A percentile compares a stretch with the other conserved stretches of the same genome.
phyloP scores from a whole-genome alignment of 805 yeast genomes.

The Wilhelminamyces savonicus region DNA sequence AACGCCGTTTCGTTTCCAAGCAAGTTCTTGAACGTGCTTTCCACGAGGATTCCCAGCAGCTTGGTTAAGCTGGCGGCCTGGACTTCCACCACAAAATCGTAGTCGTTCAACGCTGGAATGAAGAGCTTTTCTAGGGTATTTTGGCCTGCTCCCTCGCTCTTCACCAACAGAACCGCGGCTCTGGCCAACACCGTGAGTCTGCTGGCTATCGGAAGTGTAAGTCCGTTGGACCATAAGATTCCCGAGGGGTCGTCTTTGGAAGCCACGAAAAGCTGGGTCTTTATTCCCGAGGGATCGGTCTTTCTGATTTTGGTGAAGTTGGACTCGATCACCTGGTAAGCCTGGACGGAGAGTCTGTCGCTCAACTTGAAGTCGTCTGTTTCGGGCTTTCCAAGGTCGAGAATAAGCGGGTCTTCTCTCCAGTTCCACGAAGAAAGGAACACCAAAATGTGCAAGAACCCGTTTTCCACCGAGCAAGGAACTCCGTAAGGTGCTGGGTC shows the following conservation, averaged over 20 bases:
- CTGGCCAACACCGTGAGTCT: slow-evolving; percentile 84
- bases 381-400: slow-evolving; percentile 60
- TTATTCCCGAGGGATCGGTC: slow-evolving; percentile 75
- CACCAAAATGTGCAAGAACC: slow-evolving; percentile 67
- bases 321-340: slow-evolving; percentile 54
- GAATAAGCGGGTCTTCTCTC: slow-evolving; percentile 78
- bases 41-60: slow-evolving; percentile 51
- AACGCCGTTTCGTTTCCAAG: slow-evolving; percentile 34
- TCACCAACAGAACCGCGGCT: slow-evolving; percentile 56
- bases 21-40: slow-evolving; percentile 57
- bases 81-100: slow-evolving; percentile 69
- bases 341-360: slow-evolving; percentile 56
- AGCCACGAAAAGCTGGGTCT: slow-evolving; percentile 76
- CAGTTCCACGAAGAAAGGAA: slow-evolving; percentile 88
- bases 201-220: slow-evolving; percentile 69
- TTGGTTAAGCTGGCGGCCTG: slow-evolving; percentile 38
- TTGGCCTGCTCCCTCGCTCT: slow-evolving; percentile 35
- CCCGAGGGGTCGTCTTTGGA: slow-evolving; percentile 86
- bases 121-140: slow-evolving; percentile 51
- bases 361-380: slow-evolving; percentile 31
- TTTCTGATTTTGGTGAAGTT: slow-evolving; percentile 66
- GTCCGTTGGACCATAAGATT: slow-evolving; percentile 65
- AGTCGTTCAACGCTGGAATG: slow-evolving; percentile 78
- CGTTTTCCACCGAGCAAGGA: slow-evolving; percentile 76
- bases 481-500: slow-evolving; percentile 80